Percentiles rank a stretch among this genome's conserved stretches.
phyloP scores from a whole-genome alignment of 345 rosid species.

The Eucalyptus marginata region DNA sequence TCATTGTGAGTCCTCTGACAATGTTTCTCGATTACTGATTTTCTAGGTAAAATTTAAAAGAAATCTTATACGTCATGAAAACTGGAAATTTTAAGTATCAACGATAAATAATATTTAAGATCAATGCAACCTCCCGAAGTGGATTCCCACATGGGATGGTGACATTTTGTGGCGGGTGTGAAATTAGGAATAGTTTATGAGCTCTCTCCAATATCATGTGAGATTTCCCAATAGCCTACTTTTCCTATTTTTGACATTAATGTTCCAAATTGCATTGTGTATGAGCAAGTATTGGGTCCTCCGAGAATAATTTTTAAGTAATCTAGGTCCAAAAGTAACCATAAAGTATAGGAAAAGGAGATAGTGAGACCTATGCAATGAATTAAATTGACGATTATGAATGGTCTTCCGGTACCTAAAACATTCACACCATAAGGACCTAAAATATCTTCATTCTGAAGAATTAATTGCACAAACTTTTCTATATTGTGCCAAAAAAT shows the following conservation, averaged over 20 bases:
- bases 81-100: no score
- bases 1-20: background rate
- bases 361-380: background rate
- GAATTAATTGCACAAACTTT: background rate
- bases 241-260: background rate
- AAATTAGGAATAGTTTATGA: no score
- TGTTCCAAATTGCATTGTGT: background rate
- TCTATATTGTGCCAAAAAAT: background rate
- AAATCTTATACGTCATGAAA: no score
- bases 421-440: background rate
- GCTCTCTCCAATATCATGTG: background rate
- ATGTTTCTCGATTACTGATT: no score
- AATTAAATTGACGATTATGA: no score
- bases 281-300: background rate
- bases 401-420: background rate
- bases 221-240: background rate
- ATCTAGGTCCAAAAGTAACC: background rate
- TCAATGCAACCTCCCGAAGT: background rate
- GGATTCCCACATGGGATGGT: background rate
- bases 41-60: background rate
- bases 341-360: background rate
- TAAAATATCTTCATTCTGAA: no score
- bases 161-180: background rate
- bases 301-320: no score
- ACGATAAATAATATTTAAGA: no score